Base-by-base conservation (phyloP, 2,329 filamentous ascomycete genomes). In the Trichoderma semiorbis region DNA sequence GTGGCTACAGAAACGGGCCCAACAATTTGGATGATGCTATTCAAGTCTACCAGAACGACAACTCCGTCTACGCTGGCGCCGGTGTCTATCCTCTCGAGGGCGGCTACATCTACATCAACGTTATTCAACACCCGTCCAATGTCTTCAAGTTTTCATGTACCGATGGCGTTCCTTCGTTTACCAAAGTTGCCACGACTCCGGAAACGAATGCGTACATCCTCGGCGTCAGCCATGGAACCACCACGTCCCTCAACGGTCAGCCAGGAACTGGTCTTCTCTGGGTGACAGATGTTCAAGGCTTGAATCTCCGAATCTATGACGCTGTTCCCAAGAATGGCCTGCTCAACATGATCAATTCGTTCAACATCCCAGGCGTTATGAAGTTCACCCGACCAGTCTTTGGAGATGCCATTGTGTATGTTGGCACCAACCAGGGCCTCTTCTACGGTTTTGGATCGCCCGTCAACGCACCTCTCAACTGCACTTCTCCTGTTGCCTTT, bases 321-420 rank as follows among this genome's bases (percentile, higher is more conserved):
- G 84, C 87, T 0, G 78, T 88, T 1, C 88, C 86, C 0, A 78
- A 81, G 10, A 82, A 84, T 28, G 85, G 84, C 0, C 72, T 78
- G 1, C 76, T 90, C 62, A 84, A 80, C 2, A 78, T 85, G 66
- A 82, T 89, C 73, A 84, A 85, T 36, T 82, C 82, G 1, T 88
- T 89, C 74, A 84, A 84, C 30, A 81, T 89, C 14, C 80, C 83
- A 0, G 86, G 85, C 0, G 83, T 85, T 5, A 85, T 83, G 60
- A 90, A 90, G 78, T 90, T 90, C 73, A 85, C 84, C 3, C 83
- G 87, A 2, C 86, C 88, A 1, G 86, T 88, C 3, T 89, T 90
- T 70, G 88, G 88, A 7, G 83, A 90, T 71, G 87, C 85, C 0
- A 83, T 84, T 70, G 83, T 85, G 3, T 90, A 89, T 72, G 77